Evolutionary conservation across 139 green algal species (phyloP), one percentile per base, ranked within the genome.

Genomic region (Volvox reticuliferus): DNA sequence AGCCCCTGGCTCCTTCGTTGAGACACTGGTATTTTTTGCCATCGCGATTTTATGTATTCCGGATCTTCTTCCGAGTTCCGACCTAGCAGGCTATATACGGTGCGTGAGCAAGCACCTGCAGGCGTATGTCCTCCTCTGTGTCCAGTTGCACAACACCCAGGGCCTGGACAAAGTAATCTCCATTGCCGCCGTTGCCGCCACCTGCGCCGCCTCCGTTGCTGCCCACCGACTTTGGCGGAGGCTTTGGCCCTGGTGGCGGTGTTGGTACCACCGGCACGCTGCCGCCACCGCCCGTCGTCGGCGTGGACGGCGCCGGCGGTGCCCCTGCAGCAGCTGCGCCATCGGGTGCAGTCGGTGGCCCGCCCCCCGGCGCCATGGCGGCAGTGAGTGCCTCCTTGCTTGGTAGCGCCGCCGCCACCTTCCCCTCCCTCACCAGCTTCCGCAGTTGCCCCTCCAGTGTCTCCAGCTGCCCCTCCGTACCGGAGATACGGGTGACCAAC

Each of bases 141-240:
- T 91, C 87, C 61, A 91, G 76, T 61, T 91, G 87, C 24, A 91
- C 87, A 33, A 86, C 87, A 19, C 76, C 76, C 87, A 91, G 87
- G 61, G 61, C 37, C 76, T 91, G 87, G 1, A 83, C 61, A 2
- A 86, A 67, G 76, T 91, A 91, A 33, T 91, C 87, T 0, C 37
- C 67, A 14, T 65, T 75, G 1, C 1, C 32, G 1, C 36, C 26
- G 12, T 28, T 28, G 28, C 73, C 71, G n/a, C 71, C 71, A 24
- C 68, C 84, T 19, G 18, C 84, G 16, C 37, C 68, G 16, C 79
- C 79, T 37, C 55, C 79, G 24, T 55, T 55, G 55, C 55, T 73
- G 79, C 78, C 78, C 78, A 44, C 36, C 78, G 78, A 14, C 75
- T 81, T 81, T 18, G 30, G n/a, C 30, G 30, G 30, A 33, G 75